Conservation (phyloP, 73 alveolate species). For the Paramecium tetraurelia region DNA sequence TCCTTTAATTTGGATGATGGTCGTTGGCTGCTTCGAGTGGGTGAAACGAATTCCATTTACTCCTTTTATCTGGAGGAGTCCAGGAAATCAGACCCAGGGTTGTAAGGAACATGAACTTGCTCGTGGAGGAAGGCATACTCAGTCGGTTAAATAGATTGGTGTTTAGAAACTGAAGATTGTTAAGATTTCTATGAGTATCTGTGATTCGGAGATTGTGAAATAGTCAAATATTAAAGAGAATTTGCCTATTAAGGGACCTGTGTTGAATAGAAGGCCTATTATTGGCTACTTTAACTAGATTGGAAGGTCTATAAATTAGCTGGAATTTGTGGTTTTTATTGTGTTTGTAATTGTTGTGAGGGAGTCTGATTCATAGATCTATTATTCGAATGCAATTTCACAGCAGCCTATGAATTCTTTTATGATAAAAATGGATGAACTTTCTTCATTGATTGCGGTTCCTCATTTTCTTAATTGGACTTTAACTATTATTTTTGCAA, state of each 20-base stretch:
- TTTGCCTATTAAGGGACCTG: not conserved
- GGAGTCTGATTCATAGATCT: not conserved
- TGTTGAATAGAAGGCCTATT: slow-evolving; percentile 6
- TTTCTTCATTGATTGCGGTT: not conserved
- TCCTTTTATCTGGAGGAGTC: slow-evolving; percentile 34
- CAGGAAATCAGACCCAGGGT: slow-evolving; percentile 40
- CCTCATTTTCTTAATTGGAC: not conserved
- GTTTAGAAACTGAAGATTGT: not conserved
- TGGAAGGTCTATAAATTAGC: not conserved
- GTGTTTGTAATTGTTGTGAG: not conserved
- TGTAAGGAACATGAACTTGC: slow-evolving; percentile 35
- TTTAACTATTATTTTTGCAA: not conserved
- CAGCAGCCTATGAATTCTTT: not conserved
- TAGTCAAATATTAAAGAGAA: not conserved
- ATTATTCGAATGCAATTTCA: not conserved
- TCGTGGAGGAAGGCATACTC: slow-evolving; percentile 33
- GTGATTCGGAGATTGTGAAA: slow-evolving; percentile 37
- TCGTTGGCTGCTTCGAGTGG: not conserved
- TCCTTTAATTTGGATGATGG: slow-evolving; percentile 3
- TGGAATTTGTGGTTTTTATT: not conserved
- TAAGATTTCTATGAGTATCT: slow-evolving; percentile 13
- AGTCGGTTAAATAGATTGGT: not conserved
- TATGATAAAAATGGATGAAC: not conserved
- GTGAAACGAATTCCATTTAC: not conserved
- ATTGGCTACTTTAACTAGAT: not conserved